These are phyloP conservation scores for Torulaspora indica DNA, from an alignment of 805 yeast genomes.

Conservation along the genomic window DNA sequence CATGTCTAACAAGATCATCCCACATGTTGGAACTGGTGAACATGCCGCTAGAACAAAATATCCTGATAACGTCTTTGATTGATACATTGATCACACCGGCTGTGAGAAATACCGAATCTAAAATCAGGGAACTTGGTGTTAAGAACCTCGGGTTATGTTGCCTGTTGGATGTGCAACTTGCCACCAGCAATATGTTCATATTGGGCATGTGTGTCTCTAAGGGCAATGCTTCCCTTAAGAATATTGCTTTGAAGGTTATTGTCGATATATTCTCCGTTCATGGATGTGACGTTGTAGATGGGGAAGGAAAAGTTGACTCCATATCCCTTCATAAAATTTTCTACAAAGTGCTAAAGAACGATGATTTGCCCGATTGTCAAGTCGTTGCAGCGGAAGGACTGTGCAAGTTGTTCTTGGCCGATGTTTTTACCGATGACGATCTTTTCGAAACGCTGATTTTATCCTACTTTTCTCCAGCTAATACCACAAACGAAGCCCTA, in stretches of 20 bases:
- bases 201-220: slow-evolving; percentile 67
- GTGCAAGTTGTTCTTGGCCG: slow-evolving; percentile 76
- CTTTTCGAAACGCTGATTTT: slow-evolving; percentile 65
- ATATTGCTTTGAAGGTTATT: slow-evolving; percentile 61
- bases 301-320: slow-evolving; percentile 58
- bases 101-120: slow-evolving; percentile 52
- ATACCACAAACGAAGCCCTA: slow-evolving; percentile 57
- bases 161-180: slow-evolving; percentile 60
- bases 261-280: slow-evolving; percentile 75
- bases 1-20: slow-evolving; percentile 64
- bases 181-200: slow-evolving; percentile 57
- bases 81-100: slow-evolving; percentile 80
- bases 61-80: slow-evolving; percentile 61
- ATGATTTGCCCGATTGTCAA: slow-evolving; percentile 60
- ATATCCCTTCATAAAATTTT: slow-evolving; percentile 64
- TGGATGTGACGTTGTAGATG: slow-evolving; percentile 65
- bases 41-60: slow-evolving; percentile 59
- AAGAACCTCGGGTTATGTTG: slow-evolving; percentile 77
- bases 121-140: slow-evolving; percentile 60
- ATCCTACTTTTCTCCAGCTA: slow-evolving; percentile 69
- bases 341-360: slow-evolving; percentile 57
- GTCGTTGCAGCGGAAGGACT: slow-evolving; percentile 81
- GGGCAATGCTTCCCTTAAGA: slow-evolving; percentile 58
- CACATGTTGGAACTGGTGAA: slow-evolving; percentile 64
- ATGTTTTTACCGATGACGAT: slow-evolving; percentile 64